Evolutionary conservation across 768 basidiomycete genomes (phyloP).

Genomic region (Udeniomyces megalosporus): DNA sequence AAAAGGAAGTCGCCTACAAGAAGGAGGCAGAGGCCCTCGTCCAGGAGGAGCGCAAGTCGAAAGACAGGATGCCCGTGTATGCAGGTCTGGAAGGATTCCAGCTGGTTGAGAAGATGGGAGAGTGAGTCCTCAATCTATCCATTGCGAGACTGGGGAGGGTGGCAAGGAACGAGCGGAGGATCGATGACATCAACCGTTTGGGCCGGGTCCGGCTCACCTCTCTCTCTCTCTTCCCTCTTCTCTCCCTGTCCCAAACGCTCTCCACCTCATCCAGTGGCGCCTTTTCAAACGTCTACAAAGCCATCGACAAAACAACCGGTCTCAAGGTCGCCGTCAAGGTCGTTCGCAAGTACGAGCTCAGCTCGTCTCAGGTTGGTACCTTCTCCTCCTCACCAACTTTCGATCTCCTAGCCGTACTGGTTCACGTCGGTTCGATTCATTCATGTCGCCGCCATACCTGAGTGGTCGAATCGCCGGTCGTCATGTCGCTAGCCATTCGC

Average conservation of each 20-base stretch:
- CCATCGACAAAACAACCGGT: slow-evolving; percentile 54
- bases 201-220: neutral
- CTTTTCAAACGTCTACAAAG: slow-evolving; percentile 98
- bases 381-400: neutral
- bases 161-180: neutral
- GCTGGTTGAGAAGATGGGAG: slow-evolving; percentile 76
- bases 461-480: too few species aligned
- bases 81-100: slow-evolving; percentile 66
- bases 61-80: slow-evolving; percentile 66
- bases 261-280: slow-evolving; percentile 46
- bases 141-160: neutral
- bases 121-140: slow-evolving; percentile 42
- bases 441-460: too few species aligned
- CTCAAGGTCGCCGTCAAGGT: slow-evolving; percentile 52
- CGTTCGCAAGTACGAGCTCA: slow-evolving; percentile 35
- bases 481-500: neutral
- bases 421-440: too few species aligned
- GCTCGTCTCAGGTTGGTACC: slow-evolving; percentile 22
- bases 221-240: neutral
- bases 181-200: too few species aligned
- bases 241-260: neutral
- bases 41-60: slow-evolving; percentile 55
- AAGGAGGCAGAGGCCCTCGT: slow-evolving; percentile 49
- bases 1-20: slow-evolving; percentile 24
- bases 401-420: too few species aligned